A percentile compares a stretch with the other conserved stretches of the same genome.
phyloP scores from a whole-genome alignment of 345 rosid species.

The Reutealis trisperma region DNA sequence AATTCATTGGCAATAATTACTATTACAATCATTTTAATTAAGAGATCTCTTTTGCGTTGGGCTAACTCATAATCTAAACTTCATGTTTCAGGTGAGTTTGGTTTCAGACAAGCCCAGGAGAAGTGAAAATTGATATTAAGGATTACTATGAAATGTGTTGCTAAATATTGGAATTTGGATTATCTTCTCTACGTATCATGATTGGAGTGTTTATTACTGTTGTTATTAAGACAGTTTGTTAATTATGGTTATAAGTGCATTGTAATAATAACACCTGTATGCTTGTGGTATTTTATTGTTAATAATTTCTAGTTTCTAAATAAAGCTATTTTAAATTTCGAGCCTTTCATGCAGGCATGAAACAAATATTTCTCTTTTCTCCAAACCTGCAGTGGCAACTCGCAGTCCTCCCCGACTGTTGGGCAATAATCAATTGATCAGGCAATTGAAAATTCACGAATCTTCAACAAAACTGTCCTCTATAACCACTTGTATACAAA shows the following conservation, averaged over 20 bases:
- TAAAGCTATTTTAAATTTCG: too few species aligned
- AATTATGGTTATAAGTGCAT: neutral
- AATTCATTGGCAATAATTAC: neutral
- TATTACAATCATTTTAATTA: neutral
- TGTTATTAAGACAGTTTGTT: neutral
- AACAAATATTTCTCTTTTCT: too few species aligned
- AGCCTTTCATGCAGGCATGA: too few species aligned
- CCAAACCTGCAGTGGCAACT: too few species aligned
- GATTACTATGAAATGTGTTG: neutral
- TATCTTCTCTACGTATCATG: neutral
- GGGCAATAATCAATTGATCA: too few species aligned
- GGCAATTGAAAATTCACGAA: too few species aligned
- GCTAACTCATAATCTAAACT: neutral
- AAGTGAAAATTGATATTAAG: conserved; percentile 45
- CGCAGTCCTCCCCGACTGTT: neutral
- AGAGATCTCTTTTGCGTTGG: neutral
- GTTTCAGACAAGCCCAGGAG: conserved; percentile 65
- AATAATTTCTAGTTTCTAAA: neutral
- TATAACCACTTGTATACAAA: neutral
- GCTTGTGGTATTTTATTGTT: neutral
- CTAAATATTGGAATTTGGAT: neutral
- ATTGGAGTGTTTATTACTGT: neutral
- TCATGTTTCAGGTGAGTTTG: conserved; percentile 33
- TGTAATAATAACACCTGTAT: neutral
- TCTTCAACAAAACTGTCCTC: too few species aligned